These are phyloP conservation scores for Nannizziopsis barbatae DNA, from an alignment of 2,329 filamentous ascomycete genomes.

Conservation along the genomic window DNA sequence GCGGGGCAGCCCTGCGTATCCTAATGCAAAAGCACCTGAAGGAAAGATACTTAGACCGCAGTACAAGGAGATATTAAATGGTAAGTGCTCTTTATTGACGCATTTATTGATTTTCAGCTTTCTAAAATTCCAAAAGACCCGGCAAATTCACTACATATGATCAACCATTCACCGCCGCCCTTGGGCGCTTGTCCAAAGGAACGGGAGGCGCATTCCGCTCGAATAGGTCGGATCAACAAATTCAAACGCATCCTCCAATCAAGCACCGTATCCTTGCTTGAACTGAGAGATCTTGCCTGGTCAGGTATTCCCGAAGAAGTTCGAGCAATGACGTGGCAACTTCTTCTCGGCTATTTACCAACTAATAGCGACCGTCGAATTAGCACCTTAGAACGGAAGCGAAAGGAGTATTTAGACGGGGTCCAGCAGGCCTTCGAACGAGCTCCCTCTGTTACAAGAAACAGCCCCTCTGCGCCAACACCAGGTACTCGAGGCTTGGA, in stretches of 20 bases:
- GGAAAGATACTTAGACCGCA: conserved; percentile 93
- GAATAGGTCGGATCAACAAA: conserved; percentile 92
- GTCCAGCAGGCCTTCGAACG: conserved; percentile 58
- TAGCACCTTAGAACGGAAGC: conserved; percentile 79
- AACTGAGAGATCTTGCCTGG: conserved; percentile 80
- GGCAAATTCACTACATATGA: conserved; percentile 87
- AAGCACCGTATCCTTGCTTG: conserved; percentile 73
- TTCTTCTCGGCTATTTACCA: conserved; percentile 86
- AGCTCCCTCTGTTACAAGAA: conserved; percentile 33
- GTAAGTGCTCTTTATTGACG: conserved; percentile 28
- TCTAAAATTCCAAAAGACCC: conserved; percentile 44
- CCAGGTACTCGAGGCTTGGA: conserved; percentile 63
- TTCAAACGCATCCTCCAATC: conserved; percentile 94
- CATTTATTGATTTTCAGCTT: not conserved
- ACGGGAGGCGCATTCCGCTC: conserved; percentile 70
- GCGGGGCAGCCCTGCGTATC: conserved; percentile 69
- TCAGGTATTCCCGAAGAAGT: conserved; percentile 90
- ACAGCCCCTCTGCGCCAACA: conserved; percentile 26
- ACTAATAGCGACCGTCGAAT: conserved; percentile 93
- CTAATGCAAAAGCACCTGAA: conserved; percentile 76
- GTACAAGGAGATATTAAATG: conserved; percentile 87
- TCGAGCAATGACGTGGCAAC: conserved; percentile 97
- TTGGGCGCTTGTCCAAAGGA: conserved; percentile 69
- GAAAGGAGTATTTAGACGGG: conserved; percentile 92
- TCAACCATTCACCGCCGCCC: conserved; percentile 69